These are phyloP conservation scores for Penicillium malachiteum DNA, from an alignment of 495 filamentous ascomycete species.

Conservation along the genomic window DNA sequence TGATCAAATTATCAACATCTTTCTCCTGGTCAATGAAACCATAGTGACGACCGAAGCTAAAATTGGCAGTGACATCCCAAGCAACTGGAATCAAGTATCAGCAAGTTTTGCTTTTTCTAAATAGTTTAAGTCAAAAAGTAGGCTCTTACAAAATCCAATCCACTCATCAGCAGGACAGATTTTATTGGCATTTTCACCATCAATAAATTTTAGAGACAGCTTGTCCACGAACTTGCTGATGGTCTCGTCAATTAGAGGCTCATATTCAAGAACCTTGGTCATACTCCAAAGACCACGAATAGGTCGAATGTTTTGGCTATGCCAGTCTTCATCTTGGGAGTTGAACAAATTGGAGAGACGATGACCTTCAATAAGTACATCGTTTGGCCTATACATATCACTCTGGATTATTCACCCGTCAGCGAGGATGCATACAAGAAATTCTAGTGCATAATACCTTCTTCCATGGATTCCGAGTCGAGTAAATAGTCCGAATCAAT, in stretches of 20 bases:
- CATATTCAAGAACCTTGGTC: conserved; percentile 32
- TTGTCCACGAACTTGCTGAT: conserved; percentile 23
- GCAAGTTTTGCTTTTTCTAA: neutral
- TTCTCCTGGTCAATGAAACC: conserved; percentile 42
- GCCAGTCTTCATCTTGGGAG: conserved; percentile 43
- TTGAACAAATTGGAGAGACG: conserved; percentile 38
- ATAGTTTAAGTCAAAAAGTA: neutral
- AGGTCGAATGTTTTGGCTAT: conserved; percentile 25
- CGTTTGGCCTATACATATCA: conserved; percentile 28
- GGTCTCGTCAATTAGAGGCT: conserved; percentile 31
- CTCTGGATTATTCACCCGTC: conserved; percentile 12
- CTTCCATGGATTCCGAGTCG: conserved; percentile 25
- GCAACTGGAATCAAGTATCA: conserved; percentile 25
- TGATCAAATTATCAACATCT: conserved; percentile 36
- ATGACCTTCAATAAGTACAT: conserved; percentile 22
- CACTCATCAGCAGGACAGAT: conserved; percentile 36
- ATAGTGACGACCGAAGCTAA: conserved; percentile 38
- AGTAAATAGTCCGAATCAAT: conserved; percentile 47
- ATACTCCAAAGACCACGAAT: conserved; percentile 43
- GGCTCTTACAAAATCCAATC: conserved; percentile 40
- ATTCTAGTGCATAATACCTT: too few species aligned
- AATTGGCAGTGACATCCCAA: conserved; percentile 43
- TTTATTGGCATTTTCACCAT: conserved; percentile 17
- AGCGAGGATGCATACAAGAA: neutral
- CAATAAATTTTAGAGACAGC: conserved; percentile 19